Percentiles rank a stretch among this genome's conserved stretches.
These are phyloP conservation scores for Diophrys appendiculata DNA, from an alignment of 73 alveolate species.

Conservation along the genomic window DNA sequence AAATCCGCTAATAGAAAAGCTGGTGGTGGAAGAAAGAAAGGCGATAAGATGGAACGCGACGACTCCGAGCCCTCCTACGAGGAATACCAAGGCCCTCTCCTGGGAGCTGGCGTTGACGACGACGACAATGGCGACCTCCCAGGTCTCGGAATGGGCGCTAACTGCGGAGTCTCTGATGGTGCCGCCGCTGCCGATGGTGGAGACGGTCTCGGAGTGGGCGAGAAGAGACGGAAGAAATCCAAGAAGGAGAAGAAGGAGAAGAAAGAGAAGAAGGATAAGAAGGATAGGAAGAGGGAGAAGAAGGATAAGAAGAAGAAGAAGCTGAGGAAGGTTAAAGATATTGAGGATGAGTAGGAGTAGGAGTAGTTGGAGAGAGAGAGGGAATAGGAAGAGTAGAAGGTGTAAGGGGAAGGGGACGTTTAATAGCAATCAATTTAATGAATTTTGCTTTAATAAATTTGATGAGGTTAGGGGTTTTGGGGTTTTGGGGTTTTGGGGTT, in stretches of 20 bases:
- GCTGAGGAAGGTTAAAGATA: no score
- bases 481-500: no score
- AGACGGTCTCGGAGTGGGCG: no score
- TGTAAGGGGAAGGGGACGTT: no score
- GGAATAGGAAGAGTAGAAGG: no score
- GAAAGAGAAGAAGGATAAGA: background rate
- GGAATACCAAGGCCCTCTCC: background rate
- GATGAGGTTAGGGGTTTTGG: no score
- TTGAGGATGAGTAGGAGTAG: no score
- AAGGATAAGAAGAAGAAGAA: slow-evolving; percentile 1
- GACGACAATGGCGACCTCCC: no score
- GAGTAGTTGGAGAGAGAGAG: no score
- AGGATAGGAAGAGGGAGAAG: slow-evolving; percentile 5
- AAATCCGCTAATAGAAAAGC: background rate
- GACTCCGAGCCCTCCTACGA: background rate
- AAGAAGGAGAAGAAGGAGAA: slow-evolving; percentile 12
- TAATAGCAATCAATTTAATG: no score
- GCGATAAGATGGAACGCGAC: background rate
- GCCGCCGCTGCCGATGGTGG: background rate
- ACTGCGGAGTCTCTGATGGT: background rate
- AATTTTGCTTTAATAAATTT: no score
- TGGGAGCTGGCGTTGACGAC: slow-evolving; percentile 1
- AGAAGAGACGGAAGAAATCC: background rate
- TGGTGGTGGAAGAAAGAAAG: background rate
- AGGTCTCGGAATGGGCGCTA: no score